These are phyloP conservation scores for Fraxinus xanthoxyloides DNA, from an alignment of 305 asterid genomes.

Conservation along the genomic window DNA sequence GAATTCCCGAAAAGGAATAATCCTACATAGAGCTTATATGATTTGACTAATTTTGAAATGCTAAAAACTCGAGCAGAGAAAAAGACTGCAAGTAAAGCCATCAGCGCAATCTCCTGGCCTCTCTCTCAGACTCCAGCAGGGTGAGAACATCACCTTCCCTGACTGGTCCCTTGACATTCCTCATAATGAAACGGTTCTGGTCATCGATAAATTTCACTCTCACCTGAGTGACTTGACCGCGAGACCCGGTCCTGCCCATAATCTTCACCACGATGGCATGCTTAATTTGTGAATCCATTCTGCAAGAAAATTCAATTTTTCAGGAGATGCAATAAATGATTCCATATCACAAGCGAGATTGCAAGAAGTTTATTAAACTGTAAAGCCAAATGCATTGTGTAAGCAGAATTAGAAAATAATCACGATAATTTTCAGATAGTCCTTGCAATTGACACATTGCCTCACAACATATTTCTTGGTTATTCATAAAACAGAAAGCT, in stretches of 20 bases:
- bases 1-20: not conserved
- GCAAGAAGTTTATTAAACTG: slow-evolving; percentile 20
- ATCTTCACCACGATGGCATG: slow-evolving; percentile 10
- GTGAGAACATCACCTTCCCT: slow-evolving; percentile 1
- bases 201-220: slow-evolving; percentile 3
- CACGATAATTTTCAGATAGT: not conserved
- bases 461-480: not conserved
- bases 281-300: slow-evolving; percentile 2
- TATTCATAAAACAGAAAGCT: not conserved
- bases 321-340: not conserved
- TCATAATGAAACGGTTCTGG: slow-evolving; percentile 3
- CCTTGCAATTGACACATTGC: not conserved
- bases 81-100: not conserved
- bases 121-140: not conserved
- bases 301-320: not conserved
- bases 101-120: slow-evolving; percentile 1
- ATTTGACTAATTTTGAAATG: not conserved
- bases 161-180: slow-evolving; percentile 6
- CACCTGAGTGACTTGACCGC: slow-evolving; percentile 10
- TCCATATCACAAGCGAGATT: not conserved
- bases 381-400: not conserved
- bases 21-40: not conserved
- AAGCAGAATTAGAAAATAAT: not conserved
- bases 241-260: slow-evolving; percentile 5
- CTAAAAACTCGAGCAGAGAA: not conserved